phyloP scores from a whole-genome alignment of 2,329 filamentous ascomycete species.

The Fusarium incarnatum region DNA sequence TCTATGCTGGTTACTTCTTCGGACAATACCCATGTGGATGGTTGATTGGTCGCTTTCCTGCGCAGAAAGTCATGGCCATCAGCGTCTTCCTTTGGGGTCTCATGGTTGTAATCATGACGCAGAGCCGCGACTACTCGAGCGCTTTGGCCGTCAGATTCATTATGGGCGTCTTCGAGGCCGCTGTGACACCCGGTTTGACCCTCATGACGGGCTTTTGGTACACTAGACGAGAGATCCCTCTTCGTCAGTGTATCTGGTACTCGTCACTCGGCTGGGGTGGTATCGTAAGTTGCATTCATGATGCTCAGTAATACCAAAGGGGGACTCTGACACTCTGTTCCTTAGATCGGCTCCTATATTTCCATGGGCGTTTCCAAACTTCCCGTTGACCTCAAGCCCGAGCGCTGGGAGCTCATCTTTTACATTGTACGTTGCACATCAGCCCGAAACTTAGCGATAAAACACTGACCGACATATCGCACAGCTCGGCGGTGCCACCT shows the following conservation, averaged over 20 bases:
- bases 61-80: constrained; percentile 14
- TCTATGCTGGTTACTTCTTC: constrained; percentile 7
- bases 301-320: too few species aligned
- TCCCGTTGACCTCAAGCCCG: constrained; percentile 6
- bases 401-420: constrained; percentile 7
- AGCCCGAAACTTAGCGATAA: too few species aligned
- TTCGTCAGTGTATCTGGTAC: constrained; percentile 15
- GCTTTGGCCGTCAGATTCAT: constrained; percentile 13
- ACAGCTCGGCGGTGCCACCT: constrained; percentile 5
- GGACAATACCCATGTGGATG: constrained; percentile 9
- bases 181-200: neutral
- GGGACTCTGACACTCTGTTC: too few species aligned
- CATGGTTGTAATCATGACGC: constrained; percentile 11
- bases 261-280: constrained; percentile 9
- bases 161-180: constrained; percentile 11
- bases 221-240: constrained; percentile 9
- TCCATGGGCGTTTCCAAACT: constrained; percentile 15
- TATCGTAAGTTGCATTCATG: neutral
- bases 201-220: constrained; percentile 17
- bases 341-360: constrained; percentile 3
- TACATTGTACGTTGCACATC: neutral
- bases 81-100: constrained; percentile 9
- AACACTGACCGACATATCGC: neutral
- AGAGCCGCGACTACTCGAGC: constrained; percentile 11
- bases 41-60: constrained; percentile 10